Conservation (phyloP, 1,284 basidiomycete genomes). For the Inonotus obliquus region DNA sequence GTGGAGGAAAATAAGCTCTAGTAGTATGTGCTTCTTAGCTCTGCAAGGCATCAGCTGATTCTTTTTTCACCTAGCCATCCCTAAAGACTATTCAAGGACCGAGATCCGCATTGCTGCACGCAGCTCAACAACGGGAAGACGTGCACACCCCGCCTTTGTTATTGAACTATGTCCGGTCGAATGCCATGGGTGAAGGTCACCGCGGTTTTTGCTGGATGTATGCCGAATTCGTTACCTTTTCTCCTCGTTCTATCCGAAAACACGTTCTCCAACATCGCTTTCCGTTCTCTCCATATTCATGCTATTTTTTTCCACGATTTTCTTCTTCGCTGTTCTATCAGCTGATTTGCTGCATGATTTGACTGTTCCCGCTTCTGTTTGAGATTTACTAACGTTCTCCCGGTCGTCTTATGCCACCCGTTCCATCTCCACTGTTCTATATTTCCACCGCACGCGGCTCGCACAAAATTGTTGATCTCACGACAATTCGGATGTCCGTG, state of each 20-base stretch:
- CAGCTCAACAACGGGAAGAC: too few species aligned
- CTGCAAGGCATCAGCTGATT: not conserved
- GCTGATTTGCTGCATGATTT: too few species aligned
- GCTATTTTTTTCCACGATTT: not conserved
- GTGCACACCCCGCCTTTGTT: not conserved
- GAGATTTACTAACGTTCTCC: not conserved
- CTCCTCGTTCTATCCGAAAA: not conserved
- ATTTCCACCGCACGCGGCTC: not conserved
- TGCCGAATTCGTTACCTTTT: not conserved
- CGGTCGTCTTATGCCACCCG: not conserved
- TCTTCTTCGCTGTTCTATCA: not conserved
- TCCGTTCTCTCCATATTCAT: not conserved
- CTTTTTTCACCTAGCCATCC: not conserved
- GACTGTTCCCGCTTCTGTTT: not conserved
- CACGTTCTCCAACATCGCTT: not conserved
- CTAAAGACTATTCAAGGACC: not conserved
- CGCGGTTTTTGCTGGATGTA: constrained; percentile 14
- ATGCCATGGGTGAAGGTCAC: constrained; percentile 18
- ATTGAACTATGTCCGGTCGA: constrained; percentile 8
- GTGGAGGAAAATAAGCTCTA: not conserved
- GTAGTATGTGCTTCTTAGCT: not conserved
- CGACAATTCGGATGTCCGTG: not conserved
- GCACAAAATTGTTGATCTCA: not conserved
- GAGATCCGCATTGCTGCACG: too few species aligned
- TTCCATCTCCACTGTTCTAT: not conserved